Evolutionary conservation across 352 stramenopile species (phyloP).

Genomic region (Phytopythium ostracodes): DNA sequence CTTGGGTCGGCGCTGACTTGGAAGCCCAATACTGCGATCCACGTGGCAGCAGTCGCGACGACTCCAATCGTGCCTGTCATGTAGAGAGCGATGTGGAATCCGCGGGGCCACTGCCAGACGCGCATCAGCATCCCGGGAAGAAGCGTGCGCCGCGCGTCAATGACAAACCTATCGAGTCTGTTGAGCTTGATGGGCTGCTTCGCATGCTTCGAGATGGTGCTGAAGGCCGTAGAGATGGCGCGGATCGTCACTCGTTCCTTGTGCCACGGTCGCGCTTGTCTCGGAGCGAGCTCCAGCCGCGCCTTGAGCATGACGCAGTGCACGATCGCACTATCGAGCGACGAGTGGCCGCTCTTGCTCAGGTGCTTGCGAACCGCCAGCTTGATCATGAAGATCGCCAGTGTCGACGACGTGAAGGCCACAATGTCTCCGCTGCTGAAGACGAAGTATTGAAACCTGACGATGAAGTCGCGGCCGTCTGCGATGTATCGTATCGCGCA

Average conservation of each 20-base stretch:
- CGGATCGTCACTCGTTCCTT: neutral
- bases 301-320: slow-evolving; percentile 7
- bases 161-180: neutral
- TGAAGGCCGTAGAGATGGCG: neutral
- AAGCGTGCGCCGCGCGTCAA: neutral
- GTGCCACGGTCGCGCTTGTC: neutral
- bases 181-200: slow-evolving; percentile 7
- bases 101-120: neutral
- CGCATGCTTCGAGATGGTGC: neutral
- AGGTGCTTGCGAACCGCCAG: slow-evolving; percentile 4
- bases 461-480: neutral
- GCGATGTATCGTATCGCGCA: neutral
- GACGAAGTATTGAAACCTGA: neutral
- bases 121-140: neutral
- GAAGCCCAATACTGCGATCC: neutral
- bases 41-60: neutral
- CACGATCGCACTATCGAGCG: neutral
- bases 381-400: slow-evolving; percentile 7
- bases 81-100: neutral
- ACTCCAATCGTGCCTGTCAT: neutral
- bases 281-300: neutral
- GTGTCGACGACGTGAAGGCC: neutral
- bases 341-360: neutral
- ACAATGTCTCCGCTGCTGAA: slow-evolving; percentile 1
- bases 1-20: neutral